Evolutionary conservation across 495 filamentous ascomycete species (phyloP), one percentile per base, ranked within the genome.

Genomic region (Aspergillus leporis): DNA sequence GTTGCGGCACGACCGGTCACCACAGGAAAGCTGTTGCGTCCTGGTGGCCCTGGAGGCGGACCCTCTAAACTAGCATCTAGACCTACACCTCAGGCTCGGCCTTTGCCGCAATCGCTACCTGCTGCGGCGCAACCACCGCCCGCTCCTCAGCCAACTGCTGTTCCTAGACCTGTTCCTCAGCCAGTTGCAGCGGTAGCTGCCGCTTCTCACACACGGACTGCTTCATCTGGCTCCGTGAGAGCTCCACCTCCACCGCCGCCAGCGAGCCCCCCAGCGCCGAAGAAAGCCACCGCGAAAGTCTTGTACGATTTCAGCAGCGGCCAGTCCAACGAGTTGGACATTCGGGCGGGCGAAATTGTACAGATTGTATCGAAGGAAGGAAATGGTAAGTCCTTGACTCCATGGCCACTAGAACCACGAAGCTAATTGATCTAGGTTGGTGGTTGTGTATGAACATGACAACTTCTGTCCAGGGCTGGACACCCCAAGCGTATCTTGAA

Each of bases 401-500:
- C 41, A 47, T 18, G 40, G 10, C 34, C 53, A 14, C 45, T 3
- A 28, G 43, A 34, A 51, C 56, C 40, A 77, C 58, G 21, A 14
- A 34, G 32, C 46, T 54, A 55, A 53, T 51, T 21, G 60, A 30
- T 45, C 9, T 49, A 96, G 93, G 93, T 46, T 98, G 95, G 95
- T 97, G 93, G 92, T 80, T 97, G 40, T 93, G 87, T 53, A 92
- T 90, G 74, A 87, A 83, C 64, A 71, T 71, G 50, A 77, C 85
- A 58, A 73, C 78, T 3, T 77, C 75, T 7, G 82, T 82, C 19
- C 88, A 95, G 74, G 95, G 92, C 41, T 98, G 94, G 94, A 86
- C 92, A 0, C 94, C 94, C 0, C 90, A 93, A 22, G 89, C 93
- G 32, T 98, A 98, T 65, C 86, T 98, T 7, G 87, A 96, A 69